These are phyloP conservation scores for Moesziomyces globuligerus DNA, from an alignment of 1,284 basidiomycete genomes.

Conservation along the genomic window DNA sequence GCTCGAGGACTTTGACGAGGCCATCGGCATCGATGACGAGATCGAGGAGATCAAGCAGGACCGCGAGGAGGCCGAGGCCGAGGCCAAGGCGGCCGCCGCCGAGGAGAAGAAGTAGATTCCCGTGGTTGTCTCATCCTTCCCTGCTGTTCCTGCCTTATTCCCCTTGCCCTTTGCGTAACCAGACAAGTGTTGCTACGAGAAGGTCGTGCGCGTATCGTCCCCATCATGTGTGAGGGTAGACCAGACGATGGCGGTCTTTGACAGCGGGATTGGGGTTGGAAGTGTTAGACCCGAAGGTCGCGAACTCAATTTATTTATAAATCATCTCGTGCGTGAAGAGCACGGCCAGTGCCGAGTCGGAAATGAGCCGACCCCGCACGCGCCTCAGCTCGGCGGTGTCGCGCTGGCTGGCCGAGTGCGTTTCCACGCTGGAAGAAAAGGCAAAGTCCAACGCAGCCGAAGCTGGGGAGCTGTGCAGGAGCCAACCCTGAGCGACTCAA, in stretches of 20 bases:
- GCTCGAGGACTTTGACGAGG: conserved; percentile 66
- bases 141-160: background rate
- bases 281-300: conserved; percentile 1
- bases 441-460: background rate
- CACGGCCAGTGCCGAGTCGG: conserved; percentile 1
- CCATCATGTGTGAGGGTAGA: too few relatives aligned
- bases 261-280: too few relatives aligned
- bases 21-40: conserved; percentile 70
- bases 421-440: conserved; percentile 40
- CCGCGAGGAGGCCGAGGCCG: conserved; percentile 58
- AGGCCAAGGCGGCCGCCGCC: conserved; percentile 41
- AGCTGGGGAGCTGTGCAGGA: background rate
- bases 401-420: conserved; percentile 1
- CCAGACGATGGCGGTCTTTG: too few relatives aligned
- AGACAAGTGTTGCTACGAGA: background rate
- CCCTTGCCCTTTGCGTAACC: background rate
- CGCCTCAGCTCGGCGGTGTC: background rate
- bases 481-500: too few relatives aligned
- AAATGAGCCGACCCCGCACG: conserved; percentile 9
- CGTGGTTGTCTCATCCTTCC: background rate
- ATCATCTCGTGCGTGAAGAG: conserved; percentile 1
- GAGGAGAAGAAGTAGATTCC: conserved; percentile 22
- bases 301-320: too few relatives aligned
- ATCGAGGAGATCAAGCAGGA: conserved; percentile 68
- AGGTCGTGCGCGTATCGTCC: too few relatives aligned